These are phyloP conservation scores for Dothistroma pini DNA, from an alignment of 2,329 filamentous ascomycete genomes.

Conservation along the genomic window DNA sequence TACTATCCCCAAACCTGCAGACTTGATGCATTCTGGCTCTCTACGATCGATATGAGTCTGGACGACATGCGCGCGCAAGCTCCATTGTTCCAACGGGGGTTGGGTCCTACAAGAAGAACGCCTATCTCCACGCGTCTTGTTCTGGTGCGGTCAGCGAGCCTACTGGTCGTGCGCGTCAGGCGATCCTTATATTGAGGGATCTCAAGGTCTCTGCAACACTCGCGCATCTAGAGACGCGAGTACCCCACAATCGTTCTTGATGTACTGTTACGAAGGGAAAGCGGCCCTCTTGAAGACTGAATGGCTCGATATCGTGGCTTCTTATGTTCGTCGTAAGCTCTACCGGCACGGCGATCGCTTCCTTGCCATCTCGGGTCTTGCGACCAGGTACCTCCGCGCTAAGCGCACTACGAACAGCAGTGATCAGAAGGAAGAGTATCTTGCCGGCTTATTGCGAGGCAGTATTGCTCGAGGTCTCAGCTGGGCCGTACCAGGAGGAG, in stretches of 20 bases:
- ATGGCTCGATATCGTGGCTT: slow-evolving; percentile 7
- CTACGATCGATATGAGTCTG: neutral
- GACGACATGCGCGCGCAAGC: neutral
- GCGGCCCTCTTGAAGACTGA: neutral
- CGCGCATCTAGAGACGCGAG: neutral
- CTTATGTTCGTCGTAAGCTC: neutral
- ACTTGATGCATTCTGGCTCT: slow-evolving; percentile 3
- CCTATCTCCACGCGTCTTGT: slow-evolving; percentile 3
- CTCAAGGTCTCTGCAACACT: neutral
- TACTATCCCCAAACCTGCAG: neutral
- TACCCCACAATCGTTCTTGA: slow-evolving; percentile 4
- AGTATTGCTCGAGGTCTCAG: slow-evolving; percentile 1
- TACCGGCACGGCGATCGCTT: slow-evolving; percentile 5
- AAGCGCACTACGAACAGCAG: neutral
- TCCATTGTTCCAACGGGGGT: neutral
- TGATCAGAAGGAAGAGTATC: slow-evolving; percentile 7
- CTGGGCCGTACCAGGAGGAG: slow-evolving; percentile 1
- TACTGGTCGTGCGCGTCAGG: slow-evolving; percentile 7
- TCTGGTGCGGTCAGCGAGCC: slow-evolving; percentile 4
- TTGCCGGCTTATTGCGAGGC: slow-evolving; percentile 8
- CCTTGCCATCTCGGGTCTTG: slow-evolving; percentile 2
- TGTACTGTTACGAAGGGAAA: neutral
- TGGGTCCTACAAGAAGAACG: slow-evolving; percentile 9
- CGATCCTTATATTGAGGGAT: neutral
- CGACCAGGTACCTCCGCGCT: slow-evolving; percentile 5